Evolutionary conservation across 169 alveolate genomes (phyloP), one percentile per base, ranked within the genome.

Genomic region (Eimeria praecox): DNA sequence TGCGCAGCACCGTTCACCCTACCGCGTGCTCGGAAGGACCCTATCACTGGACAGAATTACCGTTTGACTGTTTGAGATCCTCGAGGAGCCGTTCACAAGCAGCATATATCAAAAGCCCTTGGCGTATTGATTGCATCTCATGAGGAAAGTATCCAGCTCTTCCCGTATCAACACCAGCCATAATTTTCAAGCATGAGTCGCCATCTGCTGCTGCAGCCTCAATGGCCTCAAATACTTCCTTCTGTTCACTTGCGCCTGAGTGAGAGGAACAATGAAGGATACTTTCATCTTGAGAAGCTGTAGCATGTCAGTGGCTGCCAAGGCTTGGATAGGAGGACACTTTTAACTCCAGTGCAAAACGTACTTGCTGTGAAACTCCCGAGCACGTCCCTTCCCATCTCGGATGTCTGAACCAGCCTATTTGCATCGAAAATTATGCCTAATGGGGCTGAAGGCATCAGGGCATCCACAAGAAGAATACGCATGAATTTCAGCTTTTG

Each of bases 161-260:
- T 66, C 18, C 35, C n/a, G 10, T 20, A 14, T 33, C 82, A 24
- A n/a, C n/a, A 10, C 62, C 82, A 87, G 35, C 59, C 44, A 62
- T 27, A 18, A 42, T 10, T 2, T 62, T 56, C 35, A 87, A 62
- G 83, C 93, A 87, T 8, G 82, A 87, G 42, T 46, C 93, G 54
- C 93, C 93, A 62, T 62, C 82, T 35, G 93, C 71, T 5, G 93
- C 62, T 40, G 93, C 83, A 46, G 82, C 82, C 52, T 87, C 93
- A 71, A 87, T 24, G 18, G 82, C 78, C 42, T 87, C 93, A 24
- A 16, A 40, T 24, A 59, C 22, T 62, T 87, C 93, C 33, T 59
- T 59, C 93, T 62, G 64, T 35, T 56, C 83, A 10, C 22, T 87
- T 38, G 33, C 40, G 22, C 66, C 93, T 87, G 93, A 35, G 38